A percentile compares a stretch with the other conserved stretches of the same genome.
phyloP scores from a whole-genome alignment of 1,139 yeast species.

The Protomyces arabidopsidicola region DNA sequence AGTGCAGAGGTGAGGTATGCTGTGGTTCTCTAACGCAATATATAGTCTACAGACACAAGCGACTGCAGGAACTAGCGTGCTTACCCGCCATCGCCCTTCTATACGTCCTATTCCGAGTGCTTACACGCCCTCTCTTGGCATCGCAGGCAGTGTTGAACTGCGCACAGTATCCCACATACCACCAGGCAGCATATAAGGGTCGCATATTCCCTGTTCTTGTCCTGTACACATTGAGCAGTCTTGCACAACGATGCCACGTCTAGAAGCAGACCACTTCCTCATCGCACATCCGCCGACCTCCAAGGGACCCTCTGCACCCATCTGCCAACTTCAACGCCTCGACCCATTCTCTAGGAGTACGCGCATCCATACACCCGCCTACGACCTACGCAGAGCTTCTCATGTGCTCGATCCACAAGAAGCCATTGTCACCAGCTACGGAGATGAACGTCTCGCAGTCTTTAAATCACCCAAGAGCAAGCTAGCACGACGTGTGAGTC shows the following conservation, averaged over 20 bases:
- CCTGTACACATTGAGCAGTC: too few species aligned
- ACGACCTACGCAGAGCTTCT: background rate
- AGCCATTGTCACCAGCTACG: background rate
- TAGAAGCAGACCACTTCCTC: background rate
- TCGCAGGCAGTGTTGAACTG: too few species aligned
- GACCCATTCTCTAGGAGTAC: background rate
- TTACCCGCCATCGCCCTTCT: too few species aligned
- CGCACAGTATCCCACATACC: too few species aligned
- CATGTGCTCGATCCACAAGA: background rate
- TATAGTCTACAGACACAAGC: too few species aligned
- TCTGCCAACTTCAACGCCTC: background rate
- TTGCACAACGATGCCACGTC: background rate
- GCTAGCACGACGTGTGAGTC: background rate
- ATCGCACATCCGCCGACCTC: background rate
- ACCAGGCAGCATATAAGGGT: too few species aligned
- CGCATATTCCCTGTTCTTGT: too few species aligned
- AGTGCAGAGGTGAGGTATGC: too few species aligned
- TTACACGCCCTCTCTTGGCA: too few species aligned
- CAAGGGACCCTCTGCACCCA: background rate
- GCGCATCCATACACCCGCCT: background rate
- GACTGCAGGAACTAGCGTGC: too few species aligned
- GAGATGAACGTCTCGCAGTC: background rate
- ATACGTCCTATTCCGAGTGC: too few species aligned
- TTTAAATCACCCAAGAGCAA: background rate
- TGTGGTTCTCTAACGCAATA: too few species aligned